Conservation (phyloP, 1,284 basidiomycete species). For the Boletus albobrunnescens region DNA sequence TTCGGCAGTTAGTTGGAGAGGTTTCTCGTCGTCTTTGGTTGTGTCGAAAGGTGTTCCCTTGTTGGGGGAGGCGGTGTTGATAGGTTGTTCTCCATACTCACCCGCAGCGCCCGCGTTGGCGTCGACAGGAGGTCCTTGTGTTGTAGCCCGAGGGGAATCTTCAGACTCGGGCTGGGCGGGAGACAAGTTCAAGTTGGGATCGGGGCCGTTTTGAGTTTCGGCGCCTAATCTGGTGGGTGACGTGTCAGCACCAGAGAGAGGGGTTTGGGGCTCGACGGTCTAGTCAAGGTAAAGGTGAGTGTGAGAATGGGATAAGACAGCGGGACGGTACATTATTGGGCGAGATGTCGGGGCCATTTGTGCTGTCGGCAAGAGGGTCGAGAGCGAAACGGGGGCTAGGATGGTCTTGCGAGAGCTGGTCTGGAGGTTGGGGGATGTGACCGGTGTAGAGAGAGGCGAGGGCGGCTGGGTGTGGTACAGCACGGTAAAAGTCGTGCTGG, state of each 20-base stretch:
- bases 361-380: slow-evolving; percentile 2
- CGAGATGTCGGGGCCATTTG: slow-evolving; percentile 10
- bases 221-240: slow-evolving; percentile 14
- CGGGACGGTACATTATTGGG: slow-evolving; percentile 29
- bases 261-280: slow-evolving; percentile 13
- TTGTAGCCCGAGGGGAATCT: slow-evolving; percentile 2
- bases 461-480: slow-evolving; percentile 58
- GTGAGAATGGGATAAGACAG: background rate
- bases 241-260: slow-evolving; percentile 16
- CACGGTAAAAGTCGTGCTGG: slow-evolving; percentile 65
- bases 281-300: slow-evolving; percentile 15
- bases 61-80: slow-evolving; percentile 12
- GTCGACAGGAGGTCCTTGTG: slow-evolving; percentile 6
- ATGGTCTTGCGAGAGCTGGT: slow-evolving; percentile 34
- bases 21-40: slow-evolving; percentile 19
- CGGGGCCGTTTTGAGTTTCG: slow-evolving; percentile 5
- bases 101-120: slow-evolving; percentile 16
- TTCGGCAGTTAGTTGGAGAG: slow-evolving; percentile 11
- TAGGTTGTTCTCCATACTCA: slow-evolving; percentile 20
- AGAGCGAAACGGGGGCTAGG: slow-evolving; percentile 3
- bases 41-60: slow-evolving; percentile 11
- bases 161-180: slow-evolving; percentile 10
- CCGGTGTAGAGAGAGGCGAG: slow-evolving; percentile 63
- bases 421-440: slow-evolving; percentile 29
- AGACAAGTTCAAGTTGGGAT: slow-evolving; percentile 1